phyloP scores from a whole-genome alignment of 1,139 yeast genomes.

The Candida sp. region DNA sequence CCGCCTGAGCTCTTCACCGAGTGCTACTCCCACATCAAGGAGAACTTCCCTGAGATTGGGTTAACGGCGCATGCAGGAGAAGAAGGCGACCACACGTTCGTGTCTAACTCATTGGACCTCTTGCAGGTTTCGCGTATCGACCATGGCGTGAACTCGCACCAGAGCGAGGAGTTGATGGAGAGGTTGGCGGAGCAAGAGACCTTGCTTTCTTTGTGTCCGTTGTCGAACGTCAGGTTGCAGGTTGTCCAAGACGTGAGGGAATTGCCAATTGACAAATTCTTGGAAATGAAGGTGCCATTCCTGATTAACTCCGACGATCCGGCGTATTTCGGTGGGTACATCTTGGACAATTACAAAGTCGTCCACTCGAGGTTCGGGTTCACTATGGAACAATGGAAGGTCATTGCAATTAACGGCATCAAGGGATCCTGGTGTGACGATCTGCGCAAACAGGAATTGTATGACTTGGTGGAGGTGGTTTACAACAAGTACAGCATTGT shows the following conservation, averaged over 20 bases:
- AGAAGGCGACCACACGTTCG: slow-evolving; percentile 76
- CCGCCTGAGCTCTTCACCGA: slow-evolving; percentile 72
- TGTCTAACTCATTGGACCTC: slow-evolving; percentile 56
- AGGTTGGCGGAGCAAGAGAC: slow-evolving; percentile 57
- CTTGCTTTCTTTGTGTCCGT: slow-evolving; percentile 74
- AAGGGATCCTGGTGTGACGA: slow-evolving; percentile 72
- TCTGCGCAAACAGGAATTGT: slow-evolving; percentile 52
- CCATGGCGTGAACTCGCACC: slow-evolving; percentile 72
- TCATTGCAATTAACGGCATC: slow-evolving; percentile 61
- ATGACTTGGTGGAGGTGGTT: slow-evolving; percentile 48
- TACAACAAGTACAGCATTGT: slow-evolving; percentile 38
- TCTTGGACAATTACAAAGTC: slow-evolving; percentile 70
- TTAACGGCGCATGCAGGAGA: slow-evolving; percentile 90
- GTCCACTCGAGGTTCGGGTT: slow-evolving; percentile 71
- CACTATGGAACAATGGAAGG: slow-evolving; percentile 57
- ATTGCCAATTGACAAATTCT: slow-evolving; percentile 62
- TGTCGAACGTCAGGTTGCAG: slow-evolving; percentile 74
- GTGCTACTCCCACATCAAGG: slow-evolving; percentile 55
- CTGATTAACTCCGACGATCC: slow-evolving; percentile 87
- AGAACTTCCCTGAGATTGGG: slow-evolving; percentile 52
- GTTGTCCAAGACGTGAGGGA: slow-evolving; percentile 71
- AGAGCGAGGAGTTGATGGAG: slow-evolving; percentile 54
- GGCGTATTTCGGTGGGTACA: slow-evolving; percentile 85
- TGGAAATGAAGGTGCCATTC: slow-evolving; percentile 69
- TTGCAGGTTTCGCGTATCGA: slow-evolving; percentile 73